These are phyloP conservation scores for Daldinia sp. DNA, from an alignment of 2,329 filamentous ascomycete species.

Conservation along the genomic window DNA sequence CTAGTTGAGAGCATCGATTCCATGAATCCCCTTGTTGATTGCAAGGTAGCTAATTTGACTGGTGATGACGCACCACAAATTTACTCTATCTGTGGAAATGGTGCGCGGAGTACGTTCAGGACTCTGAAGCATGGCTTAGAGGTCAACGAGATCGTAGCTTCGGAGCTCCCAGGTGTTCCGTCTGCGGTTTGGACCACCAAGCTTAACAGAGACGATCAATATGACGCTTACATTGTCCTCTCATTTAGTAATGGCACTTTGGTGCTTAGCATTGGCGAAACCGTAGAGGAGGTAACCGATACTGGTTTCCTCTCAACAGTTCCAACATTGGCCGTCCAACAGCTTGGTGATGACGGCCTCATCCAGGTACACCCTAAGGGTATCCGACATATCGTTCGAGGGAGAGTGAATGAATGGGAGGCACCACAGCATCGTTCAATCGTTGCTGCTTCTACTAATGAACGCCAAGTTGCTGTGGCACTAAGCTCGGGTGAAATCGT, in stretches of 20 bases:
- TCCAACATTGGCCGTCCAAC: constrained; percentile 89
- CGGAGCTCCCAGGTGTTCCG: constrained; percentile 86
- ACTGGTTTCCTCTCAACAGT: constrained; percentile 91
- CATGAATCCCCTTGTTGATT: constrained; percentile 90
- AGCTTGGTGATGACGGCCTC: constrained; percentile 90
- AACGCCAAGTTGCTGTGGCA: constrained; percentile 90
- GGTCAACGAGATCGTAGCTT: constrained; percentile 95
- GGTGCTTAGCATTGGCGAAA: constrained; percentile 94
- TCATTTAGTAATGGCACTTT: constrained; percentile 90
- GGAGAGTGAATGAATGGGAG: constrained; percentile 89
- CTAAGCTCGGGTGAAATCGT: constrained; percentile 96
- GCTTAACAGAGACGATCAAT: constrained; percentile 79
- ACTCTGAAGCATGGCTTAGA: constrained; percentile 92
- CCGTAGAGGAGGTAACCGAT: constrained; percentile 93
- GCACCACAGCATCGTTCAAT: constrained; percentile 94
- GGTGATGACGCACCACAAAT: constrained; percentile 96
- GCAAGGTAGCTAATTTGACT: constrained; percentile 88
- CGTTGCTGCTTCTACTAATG: constrained; percentile 91
- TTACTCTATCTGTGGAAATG: constrained; percentile 88
- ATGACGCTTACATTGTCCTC: constrained; percentile 94
- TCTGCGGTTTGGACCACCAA: constrained; percentile 97
- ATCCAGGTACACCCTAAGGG: constrained; percentile 97
- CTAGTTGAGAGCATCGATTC: constrained; percentile 86
- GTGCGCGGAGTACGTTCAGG: constrained; percentile 88
- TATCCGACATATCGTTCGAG: constrained; percentile 84